A percentile compares a stretch with the other conserved stretches of the same genome.
phyloP scores from a whole-genome alignment of 352 stramenopile genomes.

The Achlya hypogyna region DNA sequence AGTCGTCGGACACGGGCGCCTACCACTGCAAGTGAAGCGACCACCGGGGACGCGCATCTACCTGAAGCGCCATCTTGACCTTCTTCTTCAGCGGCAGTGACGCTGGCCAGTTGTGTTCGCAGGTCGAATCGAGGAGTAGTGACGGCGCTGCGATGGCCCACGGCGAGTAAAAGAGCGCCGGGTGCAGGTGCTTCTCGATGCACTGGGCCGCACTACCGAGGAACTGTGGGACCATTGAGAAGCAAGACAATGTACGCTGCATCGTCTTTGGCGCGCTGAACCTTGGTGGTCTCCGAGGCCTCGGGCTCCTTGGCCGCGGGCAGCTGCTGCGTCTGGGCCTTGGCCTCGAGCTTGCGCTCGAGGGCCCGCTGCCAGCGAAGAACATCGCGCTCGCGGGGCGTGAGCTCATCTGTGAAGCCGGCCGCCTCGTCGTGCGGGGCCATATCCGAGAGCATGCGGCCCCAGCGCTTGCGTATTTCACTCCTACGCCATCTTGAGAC shows the following conservation, averaged over 20 bases:
- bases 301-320: not conserved
- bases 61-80: constrained; percentile 19
- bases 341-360: constrained; percentile 10
- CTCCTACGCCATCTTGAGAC: not conserved
- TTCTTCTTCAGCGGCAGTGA: constrained; percentile 28
- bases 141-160: constrained; percentile 68
- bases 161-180: constrained; percentile 75
- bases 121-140: constrained; percentile 53
- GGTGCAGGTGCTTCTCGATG: constrained; percentile 55
- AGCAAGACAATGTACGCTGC: not conserved
- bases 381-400: not conserved
- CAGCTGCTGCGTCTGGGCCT: too few relatives aligned
- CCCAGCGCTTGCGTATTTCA: constrained; percentile 19
- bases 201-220: constrained; percentile 22
- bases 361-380: not conserved
- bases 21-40: too few relatives aligned
- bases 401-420: not conserved
- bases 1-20: not conserved
- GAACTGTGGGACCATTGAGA: not conserved
- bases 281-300: not conserved
- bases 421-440: not conserved
- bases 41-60: too few relatives aligned
- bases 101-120: constrained; percentile 73
- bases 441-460: constrained; percentile 3
- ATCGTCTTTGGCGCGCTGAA: not conserved